A percentile compares a stretch with the other conserved stretches of the same genome.
Conservation (phyloP, 1,139 yeast genomes). For the Yamadazyma spencermartinsiae region DNA sequence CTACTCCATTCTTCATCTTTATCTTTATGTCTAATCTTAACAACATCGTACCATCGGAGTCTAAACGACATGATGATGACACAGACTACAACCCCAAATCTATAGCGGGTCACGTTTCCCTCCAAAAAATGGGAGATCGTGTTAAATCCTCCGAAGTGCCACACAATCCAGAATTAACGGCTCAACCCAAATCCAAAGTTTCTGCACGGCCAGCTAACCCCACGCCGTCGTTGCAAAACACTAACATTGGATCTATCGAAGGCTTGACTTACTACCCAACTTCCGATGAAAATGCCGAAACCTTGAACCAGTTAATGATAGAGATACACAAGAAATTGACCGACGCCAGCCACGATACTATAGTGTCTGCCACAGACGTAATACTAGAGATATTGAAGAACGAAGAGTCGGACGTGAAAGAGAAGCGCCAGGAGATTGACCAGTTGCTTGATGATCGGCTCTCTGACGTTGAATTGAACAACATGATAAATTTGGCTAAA, state of each 20-base stretch:
- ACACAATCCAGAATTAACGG: too few species aligned
- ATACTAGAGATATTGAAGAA: slow-evolving; percentile 60
- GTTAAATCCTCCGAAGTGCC: too few species aligned
- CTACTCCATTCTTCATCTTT: not conserved
- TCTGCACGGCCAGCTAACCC: too few species aligned
- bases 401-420: slow-evolving; percentile 27
- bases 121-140: slow-evolving; percentile 64
- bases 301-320: slow-evolving; percentile 23
- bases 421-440: slow-evolving; percentile 36
- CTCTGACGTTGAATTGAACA: slow-evolving; percentile 50
- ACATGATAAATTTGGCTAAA: slow-evolving; percentile 50
- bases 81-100: slow-evolving; percentile 69
- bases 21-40: slow-evolving; percentile 38
- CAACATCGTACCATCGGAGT: slow-evolving; percentile 63
- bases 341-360: slow-evolving; percentile 44
- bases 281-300: slow-evolving; percentile 9
- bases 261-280: slow-evolving; percentile 18
- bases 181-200: not conserved
- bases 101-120: slow-evolving; percentile 61
- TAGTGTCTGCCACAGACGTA: slow-evolving; percentile 65
- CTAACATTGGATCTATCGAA: slow-evolving; percentile 13
- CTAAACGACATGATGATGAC: slow-evolving; percentile 33
- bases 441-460: slow-evolving; percentile 48
- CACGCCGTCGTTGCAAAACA: too few species aligned
- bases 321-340: slow-evolving; percentile 32